phyloP scores from a whole-genome alignment of 345 rosid species.

The Aquilaria malaccensis region DNA sequence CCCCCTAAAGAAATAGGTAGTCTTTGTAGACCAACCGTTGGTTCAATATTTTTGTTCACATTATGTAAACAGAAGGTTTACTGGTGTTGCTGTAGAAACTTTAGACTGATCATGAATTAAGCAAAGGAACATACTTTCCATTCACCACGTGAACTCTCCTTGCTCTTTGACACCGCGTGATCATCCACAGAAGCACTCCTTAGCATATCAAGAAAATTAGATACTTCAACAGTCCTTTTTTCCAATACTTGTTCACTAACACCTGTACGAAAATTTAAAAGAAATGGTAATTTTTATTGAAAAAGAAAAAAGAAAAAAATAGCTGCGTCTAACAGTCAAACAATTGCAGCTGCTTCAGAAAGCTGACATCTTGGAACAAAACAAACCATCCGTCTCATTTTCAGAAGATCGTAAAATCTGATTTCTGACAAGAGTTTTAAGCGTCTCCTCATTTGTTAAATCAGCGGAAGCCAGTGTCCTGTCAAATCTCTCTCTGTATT shows the following conservation, averaged over 20 bases:
- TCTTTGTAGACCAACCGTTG: too few relatives aligned
- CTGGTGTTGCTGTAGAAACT: not conserved
- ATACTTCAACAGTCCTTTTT: conserved; percentile 50
- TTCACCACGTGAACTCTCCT: conserved; percentile 40
- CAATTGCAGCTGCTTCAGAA: not conserved
- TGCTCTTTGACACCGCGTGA: conserved; percentile 26
- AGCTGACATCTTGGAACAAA: not conserved
- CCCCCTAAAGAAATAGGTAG: not conserved
- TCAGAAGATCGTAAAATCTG: conserved; percentile 44
- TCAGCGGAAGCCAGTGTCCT: conserved; percentile 65
- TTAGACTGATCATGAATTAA: not conserved
- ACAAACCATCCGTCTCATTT: conserved; percentile 40
- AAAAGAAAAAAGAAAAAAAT: not conserved
- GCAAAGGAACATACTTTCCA: conserved; percentile 69
- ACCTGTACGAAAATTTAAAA: conserved; percentile 25
- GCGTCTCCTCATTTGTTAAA: conserved; percentile 39
- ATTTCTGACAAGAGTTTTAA: conserved; percentile 48
- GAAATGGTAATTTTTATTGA: not conserved
- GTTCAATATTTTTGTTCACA: too few relatives aligned
- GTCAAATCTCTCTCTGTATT: conserved; percentile 73
- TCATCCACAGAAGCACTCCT: conserved; percentile 65
- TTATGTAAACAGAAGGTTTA: not conserved
- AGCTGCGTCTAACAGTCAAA: not conserved
- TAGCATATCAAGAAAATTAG: conserved; percentile 70
- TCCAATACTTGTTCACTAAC: conserved; percentile 43